Percentiles rank a stretch among this genome's conserved stretches.
These are phyloP conservation scores for Bromus sterilis DNA, from an alignment of 176 grass and related monocot genomes.

Conservation along the genomic window DNA sequence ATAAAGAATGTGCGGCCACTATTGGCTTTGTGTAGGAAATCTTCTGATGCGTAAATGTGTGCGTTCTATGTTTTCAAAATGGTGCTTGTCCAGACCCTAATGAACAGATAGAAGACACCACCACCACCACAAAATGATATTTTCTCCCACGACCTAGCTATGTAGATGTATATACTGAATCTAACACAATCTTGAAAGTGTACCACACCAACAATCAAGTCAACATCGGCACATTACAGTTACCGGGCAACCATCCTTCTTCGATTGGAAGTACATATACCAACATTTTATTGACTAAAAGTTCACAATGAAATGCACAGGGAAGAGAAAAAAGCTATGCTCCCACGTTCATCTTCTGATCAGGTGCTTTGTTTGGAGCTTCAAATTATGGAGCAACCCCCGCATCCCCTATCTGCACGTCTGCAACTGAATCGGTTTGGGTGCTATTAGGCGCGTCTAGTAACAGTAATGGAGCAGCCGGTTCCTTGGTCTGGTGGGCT, in stretches of 20 bases:
- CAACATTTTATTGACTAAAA: neutral
- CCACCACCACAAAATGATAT: neutral
- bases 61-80: too few species aligned
- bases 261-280: neutral
- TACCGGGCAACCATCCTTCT: neutral
- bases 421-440: slow-evolving; percentile 17
- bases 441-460: neutral
- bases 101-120: neutral
- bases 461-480: neutral
- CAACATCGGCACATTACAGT: neutral
- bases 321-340: neutral
- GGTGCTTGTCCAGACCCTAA: too few species aligned
- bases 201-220: neutral
- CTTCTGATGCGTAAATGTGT: too few species aligned
- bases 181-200: neutral
- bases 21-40: too few species aligned
- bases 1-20: too few species aligned
- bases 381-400: slow-evolving; percentile 6
- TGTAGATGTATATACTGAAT: neutral
- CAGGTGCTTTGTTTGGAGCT: slow-evolving; percentile 12
- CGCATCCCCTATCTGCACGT: slow-evolving; percentile 2
- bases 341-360: slow-evolving; percentile 16
- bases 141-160: neutral
- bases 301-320: neutral
- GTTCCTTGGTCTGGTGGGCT: slow-evolving; percentile 7